These are phyloP conservation scores for Vicia faba DNA, from an alignment of 306 rosid genomes.

Conservation along the genomic window DNA sequence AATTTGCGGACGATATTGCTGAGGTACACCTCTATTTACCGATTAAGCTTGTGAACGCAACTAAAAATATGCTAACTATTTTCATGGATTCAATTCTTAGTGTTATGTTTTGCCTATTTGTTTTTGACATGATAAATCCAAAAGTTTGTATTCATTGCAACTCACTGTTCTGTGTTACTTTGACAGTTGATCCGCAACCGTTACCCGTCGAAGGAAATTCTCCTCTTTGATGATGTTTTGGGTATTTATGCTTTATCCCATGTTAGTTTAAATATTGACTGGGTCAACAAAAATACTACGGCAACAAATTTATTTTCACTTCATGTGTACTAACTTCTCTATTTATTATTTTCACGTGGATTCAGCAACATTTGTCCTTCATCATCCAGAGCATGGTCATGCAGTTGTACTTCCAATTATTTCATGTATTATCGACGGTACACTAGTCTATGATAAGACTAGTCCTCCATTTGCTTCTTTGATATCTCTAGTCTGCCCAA, in stretches of 20 bases:
- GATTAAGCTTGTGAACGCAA: conserved; percentile 7
- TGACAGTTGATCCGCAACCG: conserved; percentile 90
- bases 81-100: conserved; percentile 5
- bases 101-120: not conserved
- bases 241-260: conserved; percentile 64
- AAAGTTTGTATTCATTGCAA: conserved; percentile 25
- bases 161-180: conserved; percentile 41
- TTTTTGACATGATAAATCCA: conserved; percentile 12
- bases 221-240: conserved; percentile 92
- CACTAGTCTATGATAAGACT: conserved; percentile 70
- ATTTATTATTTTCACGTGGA: conserved; percentile 37
- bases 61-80: conserved; percentile 26
- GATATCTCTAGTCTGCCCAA: conserved; percentile 88
- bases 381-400: conserved; percentile 99
- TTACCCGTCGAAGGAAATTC: conserved; percentile 75
- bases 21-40: conserved; percentile 58
- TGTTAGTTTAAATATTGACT: conserved; percentile 42
- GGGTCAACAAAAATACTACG: conserved; percentile 29
- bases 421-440: conserved; percentile 89
- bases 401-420: conserved; percentile 94
- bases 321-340: conserved; percentile 43
- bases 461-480: conserved; percentile 88
- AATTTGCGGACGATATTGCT: conserved; percentile 82
- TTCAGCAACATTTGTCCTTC: conserved; percentile 93
- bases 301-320: conserved; percentile 23